These are phyloP conservation scores for Boechera stricta DNA, from an alignment of 345 rosid genomes.

Conservation along the genomic window DNA sequence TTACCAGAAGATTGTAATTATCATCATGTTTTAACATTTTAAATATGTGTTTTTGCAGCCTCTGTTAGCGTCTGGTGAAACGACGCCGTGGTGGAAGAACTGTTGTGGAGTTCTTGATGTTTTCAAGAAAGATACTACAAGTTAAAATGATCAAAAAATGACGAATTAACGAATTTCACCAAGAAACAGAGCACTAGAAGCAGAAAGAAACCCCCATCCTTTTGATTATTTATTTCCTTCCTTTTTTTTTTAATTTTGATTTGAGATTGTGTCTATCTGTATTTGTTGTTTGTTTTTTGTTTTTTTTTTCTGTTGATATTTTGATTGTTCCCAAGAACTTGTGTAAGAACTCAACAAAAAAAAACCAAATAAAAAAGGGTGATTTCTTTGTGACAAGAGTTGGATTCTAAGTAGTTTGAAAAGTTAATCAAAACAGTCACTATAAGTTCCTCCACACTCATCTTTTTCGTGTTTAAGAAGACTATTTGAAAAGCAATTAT, in stretches of 20 bases:
- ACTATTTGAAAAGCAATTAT: background rate
- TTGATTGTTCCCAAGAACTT: conserved; percentile 46
- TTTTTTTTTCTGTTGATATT: conserved; percentile 23
- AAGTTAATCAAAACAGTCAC: background rate
- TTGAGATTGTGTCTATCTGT: conserved; percentile 38
- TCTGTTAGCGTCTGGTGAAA: conserved; percentile 34
- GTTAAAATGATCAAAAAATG: background rate
- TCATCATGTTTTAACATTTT: conserved; percentile 33
- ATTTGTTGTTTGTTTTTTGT: background rate
- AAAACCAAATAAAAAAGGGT: background rate
- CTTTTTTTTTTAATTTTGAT: conserved; percentile 20
- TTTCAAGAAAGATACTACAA: conserved; percentile 36
- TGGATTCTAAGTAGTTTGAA: background rate
- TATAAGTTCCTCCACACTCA: background rate
- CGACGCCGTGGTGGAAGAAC: conserved; percentile 49
- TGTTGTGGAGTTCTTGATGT: conserved; percentile 52
- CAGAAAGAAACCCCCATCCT: conserved; percentile 13
- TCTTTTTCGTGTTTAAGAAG: too few relatives aligned
- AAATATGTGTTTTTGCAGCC: conserved; percentile 38
- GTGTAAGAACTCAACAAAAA: conserved; percentile 33
- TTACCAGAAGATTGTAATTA: conserved; percentile 1
- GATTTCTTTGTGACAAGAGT: conserved; percentile 34
- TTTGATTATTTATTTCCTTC: conserved; percentile 36
- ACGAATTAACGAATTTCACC: conserved; percentile 13
- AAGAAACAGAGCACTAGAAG: conserved; percentile 31